phyloP scores from a whole-genome alignment of 345 rosid genomes.

The Mercurialis annua region DNA sequence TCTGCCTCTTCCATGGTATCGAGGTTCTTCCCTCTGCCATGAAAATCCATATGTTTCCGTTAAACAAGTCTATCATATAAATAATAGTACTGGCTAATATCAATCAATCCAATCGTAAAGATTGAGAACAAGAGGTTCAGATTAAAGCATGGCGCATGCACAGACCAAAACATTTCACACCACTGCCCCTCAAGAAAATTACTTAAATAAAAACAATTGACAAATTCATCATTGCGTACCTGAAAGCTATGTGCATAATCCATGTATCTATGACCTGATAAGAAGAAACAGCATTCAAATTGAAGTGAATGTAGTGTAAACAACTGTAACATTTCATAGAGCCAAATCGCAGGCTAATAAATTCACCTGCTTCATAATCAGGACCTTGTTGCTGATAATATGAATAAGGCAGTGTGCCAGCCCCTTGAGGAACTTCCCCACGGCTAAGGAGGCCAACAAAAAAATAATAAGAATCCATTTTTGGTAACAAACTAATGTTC shows the following conservation, averaged over 20 bases:
- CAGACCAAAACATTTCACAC: too few relatives aligned
- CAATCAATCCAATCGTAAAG: background rate
- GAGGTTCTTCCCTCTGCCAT: conserved; percentile 16
- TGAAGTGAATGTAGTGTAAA: background rate
- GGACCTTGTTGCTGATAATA: conserved; percentile 14
- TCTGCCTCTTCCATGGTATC: conserved; percentile 5
- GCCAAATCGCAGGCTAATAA: background rate
- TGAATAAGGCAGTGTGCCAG: conserved; percentile 15
- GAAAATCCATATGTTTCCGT: background rate
- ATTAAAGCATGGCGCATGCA: too few relatives aligned
- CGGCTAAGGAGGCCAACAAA: background rate
- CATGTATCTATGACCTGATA: conserved; percentile 17
- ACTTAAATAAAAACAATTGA: background rate
- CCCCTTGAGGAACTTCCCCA: conserved; percentile 1
- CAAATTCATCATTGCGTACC: conserved; percentile 11
- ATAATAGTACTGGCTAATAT: background rate
- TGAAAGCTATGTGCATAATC: conserved; percentile 12
- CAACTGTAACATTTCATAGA: background rate
- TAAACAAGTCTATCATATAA: background rate
- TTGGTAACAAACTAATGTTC: background rate
- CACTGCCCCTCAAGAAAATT: too few relatives aligned
- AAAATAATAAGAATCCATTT: background rate
- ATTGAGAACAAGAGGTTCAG: too few relatives aligned
- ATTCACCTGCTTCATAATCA: conserved; percentile 12
- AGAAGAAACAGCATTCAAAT: background rate